A percentile compares a stretch with the other conserved stretches of the same genome.
phyloP scores from a whole-genome alignment of 805 yeast genomes.

The Candida suzukii region DNA sequence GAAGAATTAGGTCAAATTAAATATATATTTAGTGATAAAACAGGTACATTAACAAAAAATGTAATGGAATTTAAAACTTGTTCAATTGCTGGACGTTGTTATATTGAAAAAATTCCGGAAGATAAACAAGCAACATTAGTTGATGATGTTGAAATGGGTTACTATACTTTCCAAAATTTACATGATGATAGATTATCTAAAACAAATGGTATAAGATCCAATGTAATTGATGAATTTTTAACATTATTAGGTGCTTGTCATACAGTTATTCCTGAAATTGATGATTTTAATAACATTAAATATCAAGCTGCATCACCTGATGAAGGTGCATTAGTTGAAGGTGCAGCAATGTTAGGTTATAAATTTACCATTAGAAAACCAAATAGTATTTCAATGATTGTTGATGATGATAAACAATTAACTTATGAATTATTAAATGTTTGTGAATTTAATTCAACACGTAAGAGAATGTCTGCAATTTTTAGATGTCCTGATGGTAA shows the following conservation, averaged over 20 bases:
- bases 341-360: conserved; percentile 87
- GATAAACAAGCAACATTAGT: conserved; percentile 63
- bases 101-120: conserved; percentile 85
- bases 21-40: conserved; percentile 92
- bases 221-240: conserved; percentile 70
- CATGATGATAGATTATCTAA: conserved; percentile 31
- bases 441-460: conserved; percentile 94
- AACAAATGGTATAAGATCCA: conserved; percentile 29
- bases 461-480: conserved; percentile 96
- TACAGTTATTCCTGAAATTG: conserved; percentile 91
- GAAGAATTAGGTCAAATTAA: conserved; percentile 97
- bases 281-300: conserved; percentile 58
- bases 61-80: conserved; percentile 95
- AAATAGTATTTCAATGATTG: conserved; percentile 61
- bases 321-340: conserved; percentile 97
- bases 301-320: conserved; percentile 99
- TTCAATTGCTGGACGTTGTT: conserved; percentile 87
- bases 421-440: conserved; percentile 78
- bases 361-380: conserved; percentile 83
- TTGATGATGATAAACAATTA: conserved; percentile 39
- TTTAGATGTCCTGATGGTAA: conserved; percentile 92
- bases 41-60: conserved; percentile 94
- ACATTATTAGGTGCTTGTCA: conserved; percentile 88
- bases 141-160: conserved; percentile 82
- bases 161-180: conserved; percentile 61